Evolutionary conservation across 805 yeast species (phyloP).

Genomic region (Saturnispora silvae): DNA sequence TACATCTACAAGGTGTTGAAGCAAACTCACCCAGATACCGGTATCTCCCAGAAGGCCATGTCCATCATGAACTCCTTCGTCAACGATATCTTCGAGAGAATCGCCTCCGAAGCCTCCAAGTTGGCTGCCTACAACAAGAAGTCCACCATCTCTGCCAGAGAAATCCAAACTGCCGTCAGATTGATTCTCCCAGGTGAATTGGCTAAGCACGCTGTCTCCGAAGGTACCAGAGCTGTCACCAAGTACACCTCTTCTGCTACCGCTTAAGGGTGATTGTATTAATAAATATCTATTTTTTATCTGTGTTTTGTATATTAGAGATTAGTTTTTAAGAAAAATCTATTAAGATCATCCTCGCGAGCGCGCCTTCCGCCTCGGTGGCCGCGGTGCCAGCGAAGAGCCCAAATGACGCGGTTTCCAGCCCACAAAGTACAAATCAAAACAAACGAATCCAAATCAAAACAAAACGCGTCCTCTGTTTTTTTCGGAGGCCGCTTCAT

Average conservation of each 20-base stretch:
- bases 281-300: conserved; percentile 11
- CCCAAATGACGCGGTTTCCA: too few species aligned
- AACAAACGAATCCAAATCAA: too few species aligned
- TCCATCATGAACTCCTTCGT: conserved; percentile 97
- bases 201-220: conserved; percentile 97
- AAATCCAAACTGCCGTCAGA: conserved; percentile 97
- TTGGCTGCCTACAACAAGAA: conserved; percentile 98
- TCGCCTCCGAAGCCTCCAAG: conserved; percentile 95
- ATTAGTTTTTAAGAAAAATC: conserved; percentile 8
- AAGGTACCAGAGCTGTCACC: conserved; percentile 97
- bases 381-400: too few species aligned
- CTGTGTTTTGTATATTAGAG: conserved; percentile 26
- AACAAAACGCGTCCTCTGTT: too few species aligned
- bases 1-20: conserved; percentile 97
- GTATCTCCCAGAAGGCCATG: conserved; percentile 98
- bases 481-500: too few species aligned
- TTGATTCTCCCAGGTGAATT: conserved; percentile 97
- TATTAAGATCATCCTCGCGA: neutral
- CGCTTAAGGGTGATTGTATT: conserved; percentile 42
- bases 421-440: too few species aligned
- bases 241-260: conserved; percentile 70
- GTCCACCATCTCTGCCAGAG: conserved; percentile 96
- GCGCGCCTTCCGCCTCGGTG: too few species aligned
- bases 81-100: conserved; percentile 96
- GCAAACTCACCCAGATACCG: conserved; percentile 99